Base-by-base conservation (phyloP, 2,329 filamentous ascomycete species). In the Diaporthe ampelina region DNA sequence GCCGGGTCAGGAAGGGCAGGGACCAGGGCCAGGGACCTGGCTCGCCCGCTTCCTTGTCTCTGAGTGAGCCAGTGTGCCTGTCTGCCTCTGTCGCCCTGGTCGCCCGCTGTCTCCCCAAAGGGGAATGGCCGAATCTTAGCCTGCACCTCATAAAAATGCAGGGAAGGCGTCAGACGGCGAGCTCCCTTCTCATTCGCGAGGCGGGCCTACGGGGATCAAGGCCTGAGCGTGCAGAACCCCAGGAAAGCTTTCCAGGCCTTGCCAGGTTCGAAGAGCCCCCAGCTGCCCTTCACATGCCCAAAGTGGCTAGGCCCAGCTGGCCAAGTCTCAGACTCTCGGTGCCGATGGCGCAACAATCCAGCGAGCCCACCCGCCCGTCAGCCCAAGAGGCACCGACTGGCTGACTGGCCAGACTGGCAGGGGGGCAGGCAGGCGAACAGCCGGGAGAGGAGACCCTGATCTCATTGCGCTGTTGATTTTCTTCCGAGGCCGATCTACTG, bases 141-240 rank as follows among this genome's bases (percentile, higher is more conserved):
- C 45, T 61, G 70, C 57, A 72, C 45, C 70, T 72, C 57, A 48
- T 26, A 72, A 72, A 72, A 63, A 54, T 63, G 57, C 70, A 72
- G 70, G 70, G 70, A 72, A 72, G 57, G 57, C 19, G 57, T 54
- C 58, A 63, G 57, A 54, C 57, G 57, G 35, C 35, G 43, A 56
- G 29, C 32, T 61, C 32, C 29, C n/a, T 32, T 40, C 57, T 72
- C 45, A 72, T 72, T 72, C 57, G 70, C n/a, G 35, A 63, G 43
- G 52, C 19, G 32, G 58, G 48, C 63, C 48, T 61, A 72, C 70
- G 48, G 57, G 57, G 57, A 63, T 72, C 57, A 63, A 43, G 69
- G 70, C 59, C 70, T 72, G 57, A 72, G 57, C 70, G 48, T 17
- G 17, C 45, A 43, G 45, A 54, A 58, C 69, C 57, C 57, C 57